Percentiles rank a stretch among this genome's conserved stretches.
Evolutionary conservation across 78 protist species (phyloP).

Genomic region (Diacronema lutheri): DNA sequence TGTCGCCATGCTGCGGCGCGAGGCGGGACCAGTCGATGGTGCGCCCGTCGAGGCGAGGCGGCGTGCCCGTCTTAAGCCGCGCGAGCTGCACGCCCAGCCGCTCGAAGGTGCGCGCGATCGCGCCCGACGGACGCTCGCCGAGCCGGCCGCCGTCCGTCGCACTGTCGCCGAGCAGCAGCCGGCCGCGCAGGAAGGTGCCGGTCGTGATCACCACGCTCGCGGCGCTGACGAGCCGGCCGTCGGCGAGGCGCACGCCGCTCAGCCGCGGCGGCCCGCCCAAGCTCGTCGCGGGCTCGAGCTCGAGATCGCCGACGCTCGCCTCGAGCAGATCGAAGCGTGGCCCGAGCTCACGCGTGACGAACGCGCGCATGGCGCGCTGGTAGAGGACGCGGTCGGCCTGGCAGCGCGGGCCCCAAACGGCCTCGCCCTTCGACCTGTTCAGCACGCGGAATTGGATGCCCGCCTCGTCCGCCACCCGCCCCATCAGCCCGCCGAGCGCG

Average conservation of each 20-base stretch:
- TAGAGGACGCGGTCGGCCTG: constrained; percentile 83
- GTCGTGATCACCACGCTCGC: constrained; percentile 76
- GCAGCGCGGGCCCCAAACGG: constrained; percentile 68
- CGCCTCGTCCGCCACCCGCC: constrained; percentile 27
- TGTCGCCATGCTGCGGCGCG: constrained; percentile 70
- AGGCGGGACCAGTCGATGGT: constrained; percentile 53
- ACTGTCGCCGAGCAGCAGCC: constrained; percentile 67
- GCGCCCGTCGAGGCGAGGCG: constrained; percentile 76
- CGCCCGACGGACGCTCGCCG: constrained; percentile 24
- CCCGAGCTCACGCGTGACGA: not conserved
- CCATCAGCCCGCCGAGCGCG: constrained; percentile 87
- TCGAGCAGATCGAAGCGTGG: constrained; percentile 56
- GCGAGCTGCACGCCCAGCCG: constrained; percentile 66
- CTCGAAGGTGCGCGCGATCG: not conserved
- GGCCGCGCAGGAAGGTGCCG: constrained; percentile 92
- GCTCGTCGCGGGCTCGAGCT: not conserved
- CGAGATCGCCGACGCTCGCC: constrained; percentile 74
- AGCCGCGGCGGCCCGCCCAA: not conserved
- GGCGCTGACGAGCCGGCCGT: not conserved
- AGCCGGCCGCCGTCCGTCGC: not conserved
- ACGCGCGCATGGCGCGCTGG: constrained; percentile 57
- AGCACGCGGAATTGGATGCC: constrained; percentile 55
- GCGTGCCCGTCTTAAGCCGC: constrained; percentile 87
- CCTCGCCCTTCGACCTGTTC: constrained; percentile 82
- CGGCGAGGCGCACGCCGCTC: constrained; percentile 1